Base-by-base conservation (phyloP, 2,329 filamentous ascomycete genomes). In the Aspergillus sp. region DNA sequence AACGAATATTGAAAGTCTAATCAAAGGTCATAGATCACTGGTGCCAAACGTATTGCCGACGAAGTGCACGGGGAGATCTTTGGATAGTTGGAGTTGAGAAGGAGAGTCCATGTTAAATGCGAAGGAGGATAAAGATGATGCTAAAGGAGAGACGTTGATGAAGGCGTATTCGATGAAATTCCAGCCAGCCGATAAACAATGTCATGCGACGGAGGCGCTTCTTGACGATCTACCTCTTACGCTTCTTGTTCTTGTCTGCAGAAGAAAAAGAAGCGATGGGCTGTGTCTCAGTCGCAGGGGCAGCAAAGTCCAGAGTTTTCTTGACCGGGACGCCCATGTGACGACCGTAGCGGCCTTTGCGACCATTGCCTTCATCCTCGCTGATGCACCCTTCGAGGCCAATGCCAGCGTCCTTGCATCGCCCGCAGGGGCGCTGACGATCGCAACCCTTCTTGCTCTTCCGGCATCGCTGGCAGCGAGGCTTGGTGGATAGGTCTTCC, bases 401-500 rank as follows among this genome's bases (percentile, higher is more conserved):
- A 58, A 98, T 88, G 19, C 93, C 93, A 39, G 93, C 93, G 70
- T 98, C 93, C 66, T 89, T 88, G 80, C 93, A 98, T 53, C 93
- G 82, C 47, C 89, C 88, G 63, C 93, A 98, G 29, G 93, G 93
- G 35, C 93, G 84, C 70, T 97, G 93, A 48, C 93, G 85, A 72
- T 98, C 93, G 65, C 93, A 98, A 8, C 93, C 93, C 73, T 98
- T 98, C 78, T 98, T 98, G 73, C 91, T 97, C 80, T 98, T 98
- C 61, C 93, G 86, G 76, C 93, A 98, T 48, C 93, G 86, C 68
- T 98, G 93, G 75, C 93, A 98, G 52, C 93, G 89, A 47, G 93
- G 93, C 72, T 97, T 96, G 55, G 86, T 90, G 0, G 91, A 96
- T 19, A 97, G 73, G 48, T 96, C 90, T 55, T 96, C 90, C 55